Conservation (phyloP, 1,139 yeast species). For the Kurtzmaniella quercitrusa region DNA sequence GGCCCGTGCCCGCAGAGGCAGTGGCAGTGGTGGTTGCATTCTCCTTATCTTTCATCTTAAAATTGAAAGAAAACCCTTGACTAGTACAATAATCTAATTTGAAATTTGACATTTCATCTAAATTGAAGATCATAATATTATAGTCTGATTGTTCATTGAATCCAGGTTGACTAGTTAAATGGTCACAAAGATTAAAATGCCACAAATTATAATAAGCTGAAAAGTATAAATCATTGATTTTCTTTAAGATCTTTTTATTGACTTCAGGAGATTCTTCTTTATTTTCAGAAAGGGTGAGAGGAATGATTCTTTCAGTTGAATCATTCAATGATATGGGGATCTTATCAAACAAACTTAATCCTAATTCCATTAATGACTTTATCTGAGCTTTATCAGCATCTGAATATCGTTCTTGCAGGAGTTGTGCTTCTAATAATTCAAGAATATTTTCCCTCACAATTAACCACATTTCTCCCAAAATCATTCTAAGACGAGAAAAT, state of each 20-base stretch:
- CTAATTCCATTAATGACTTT: slow-evolving; percentile 38
- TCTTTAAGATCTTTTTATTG: slow-evolving; percentile 22
- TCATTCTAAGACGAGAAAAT: slow-evolving; percentile 58
- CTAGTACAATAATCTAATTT: slow-evolving; percentile 26
- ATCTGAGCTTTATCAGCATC: slow-evolving; percentile 1
- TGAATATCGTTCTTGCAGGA: slow-evolving; percentile 16
- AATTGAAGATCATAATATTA: slow-evolving; percentile 26
- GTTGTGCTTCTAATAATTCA: slow-evolving; percentile 24
- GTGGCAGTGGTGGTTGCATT: neutral
- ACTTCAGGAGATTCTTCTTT: slow-evolving; percentile 13
- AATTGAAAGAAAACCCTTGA: slow-evolving; percentile 32
- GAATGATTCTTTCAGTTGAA: slow-evolving; percentile 39
- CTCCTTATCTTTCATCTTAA: slow-evolving; percentile 14
- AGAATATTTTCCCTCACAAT: slow-evolving; percentile 52
- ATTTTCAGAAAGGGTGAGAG: slow-evolving; percentile 27
- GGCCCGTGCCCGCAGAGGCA: neutral
- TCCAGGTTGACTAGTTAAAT: slow-evolving; percentile 13
- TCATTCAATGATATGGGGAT: slow-evolving; percentile 52
- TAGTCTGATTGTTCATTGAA: slow-evolving; percentile 11
- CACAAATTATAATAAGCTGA: slow-evolving; percentile 68
- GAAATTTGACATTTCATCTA: slow-evolving; percentile 22
- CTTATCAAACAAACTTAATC: slow-evolving; percentile 56
- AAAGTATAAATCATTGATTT: slow-evolving; percentile 52
- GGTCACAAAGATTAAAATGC: slow-evolving; percentile 74
- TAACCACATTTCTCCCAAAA: slow-evolving; percentile 62